Evolutionary conservation across 2,329 filamentous ascomycete species (phyloP).

Genomic region (Amesomyces nigricolor): DNA sequence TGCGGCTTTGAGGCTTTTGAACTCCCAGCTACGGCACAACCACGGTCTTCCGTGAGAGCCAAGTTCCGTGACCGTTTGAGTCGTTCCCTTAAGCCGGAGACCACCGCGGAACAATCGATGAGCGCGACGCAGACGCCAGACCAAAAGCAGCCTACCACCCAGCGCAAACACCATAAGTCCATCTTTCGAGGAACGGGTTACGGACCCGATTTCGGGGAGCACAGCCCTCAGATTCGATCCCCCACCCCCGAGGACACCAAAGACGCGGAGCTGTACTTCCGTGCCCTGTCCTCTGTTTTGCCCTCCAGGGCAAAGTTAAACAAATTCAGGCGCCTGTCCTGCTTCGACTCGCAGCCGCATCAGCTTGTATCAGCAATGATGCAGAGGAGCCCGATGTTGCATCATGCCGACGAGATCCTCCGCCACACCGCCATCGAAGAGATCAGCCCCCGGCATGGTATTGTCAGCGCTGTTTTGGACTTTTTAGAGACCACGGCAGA

Average conservation of each 20-base stretch:
- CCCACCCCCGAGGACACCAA: background rate
- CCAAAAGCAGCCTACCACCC: too few relatives aligned
- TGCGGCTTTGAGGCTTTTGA: constrained; percentile 19
- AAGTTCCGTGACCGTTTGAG: too few relatives aligned
- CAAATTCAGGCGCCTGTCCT: background rate
- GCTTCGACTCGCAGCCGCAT: constrained; percentile 2
- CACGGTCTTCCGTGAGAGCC: too few relatives aligned
- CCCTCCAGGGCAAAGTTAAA: background rate
- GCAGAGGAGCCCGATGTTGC: constrained; percentile 26
- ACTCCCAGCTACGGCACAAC: background rate
- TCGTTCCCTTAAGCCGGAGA: background rate
- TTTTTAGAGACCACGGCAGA: constrained; percentile 35
- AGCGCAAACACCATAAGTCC: too few relatives aligned
- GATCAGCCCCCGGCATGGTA: constrained; percentile 19
- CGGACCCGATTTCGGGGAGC: background rate
- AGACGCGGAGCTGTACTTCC: constrained; percentile 13
- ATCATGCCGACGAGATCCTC: constrained; percentile 25
- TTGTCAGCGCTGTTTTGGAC: constrained; percentile 37
- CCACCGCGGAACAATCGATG: background rate
- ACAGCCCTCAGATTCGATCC: background rate
- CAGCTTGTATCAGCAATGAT: constrained; percentile 19
- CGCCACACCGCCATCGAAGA: constrained; percentile 28
- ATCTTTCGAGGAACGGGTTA: constrained; percentile 24
- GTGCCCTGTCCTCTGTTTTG: constrained; percentile 13
- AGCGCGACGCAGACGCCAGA: background rate